A percentile compares a stretch with the other conserved stretches of the same genome.
Evolutionary conservation across 441 rosid genomes (phyloP).

Genomic region (Gossypium aridum): DNA sequence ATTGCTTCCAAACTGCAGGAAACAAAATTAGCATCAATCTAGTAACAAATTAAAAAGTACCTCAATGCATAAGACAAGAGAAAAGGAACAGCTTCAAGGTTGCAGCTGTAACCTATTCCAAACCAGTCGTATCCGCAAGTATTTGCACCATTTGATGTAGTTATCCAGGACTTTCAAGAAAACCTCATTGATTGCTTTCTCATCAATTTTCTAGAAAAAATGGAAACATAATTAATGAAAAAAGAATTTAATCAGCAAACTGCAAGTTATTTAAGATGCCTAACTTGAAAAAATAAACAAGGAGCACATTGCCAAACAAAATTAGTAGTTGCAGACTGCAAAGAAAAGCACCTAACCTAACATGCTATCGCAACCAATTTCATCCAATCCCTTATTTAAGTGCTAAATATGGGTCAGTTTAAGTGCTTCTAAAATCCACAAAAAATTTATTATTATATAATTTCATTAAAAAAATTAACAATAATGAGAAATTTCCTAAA

Average conservation of each 20-base stretch:
- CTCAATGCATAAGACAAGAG: neutral
- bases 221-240: neutral
- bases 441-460: neutral
- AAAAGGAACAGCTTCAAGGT: slow-evolving; percentile 12
- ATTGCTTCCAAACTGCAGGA: slow-evolving; percentile 77
- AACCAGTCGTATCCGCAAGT: slow-evolving; percentile 69
- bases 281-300: slow-evolving; percentile 10
- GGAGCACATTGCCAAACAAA: neutral
- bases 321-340: neutral
- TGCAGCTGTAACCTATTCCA: slow-evolving; percentile 68
- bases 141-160: slow-evolving; percentile 98
- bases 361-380: neutral
- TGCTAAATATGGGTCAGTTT: neutral
- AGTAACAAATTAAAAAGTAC: slow-evolving; percentile 11
- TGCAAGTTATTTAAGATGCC: neutral
- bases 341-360: neutral
- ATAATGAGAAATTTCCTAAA: neutral
- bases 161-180: slow-evolving; percentile 90
- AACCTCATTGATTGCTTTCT: slow-evolving; percentile 88
- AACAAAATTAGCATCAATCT: slow-evolving; percentile 15
- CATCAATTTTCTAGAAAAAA: slow-evolving; percentile 74
- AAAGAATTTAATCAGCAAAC: neutral
- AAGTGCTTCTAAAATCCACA: neutral
- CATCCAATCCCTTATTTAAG: neutral
- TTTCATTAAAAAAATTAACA: neutral